Conservation (phyloP, 129 eudicot genomes). For the Centaurea solstitialis region DNA sequence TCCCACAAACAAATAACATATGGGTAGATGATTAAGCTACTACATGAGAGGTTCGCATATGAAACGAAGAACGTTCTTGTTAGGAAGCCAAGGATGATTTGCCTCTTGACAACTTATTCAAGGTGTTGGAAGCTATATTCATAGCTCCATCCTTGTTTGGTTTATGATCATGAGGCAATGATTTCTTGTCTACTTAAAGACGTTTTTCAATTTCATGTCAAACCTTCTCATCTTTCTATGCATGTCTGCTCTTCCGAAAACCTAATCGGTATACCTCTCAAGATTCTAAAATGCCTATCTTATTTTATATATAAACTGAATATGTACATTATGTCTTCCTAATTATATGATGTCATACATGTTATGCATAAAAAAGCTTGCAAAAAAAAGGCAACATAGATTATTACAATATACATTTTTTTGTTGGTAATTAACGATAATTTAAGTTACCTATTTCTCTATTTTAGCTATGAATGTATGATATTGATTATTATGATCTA, state of each 20-base stretch:
- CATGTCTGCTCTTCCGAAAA: background rate
- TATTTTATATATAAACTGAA: background rate
- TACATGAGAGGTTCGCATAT: slow-evolving; percentile 6
- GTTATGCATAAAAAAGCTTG: background rate
- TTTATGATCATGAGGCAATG: slow-evolving; percentile 21
- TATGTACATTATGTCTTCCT: background rate
- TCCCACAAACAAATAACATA: background rate
- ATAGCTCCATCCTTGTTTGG: background rate
- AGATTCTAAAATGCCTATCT: background rate
- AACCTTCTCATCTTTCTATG: slow-evolving; percentile 17
- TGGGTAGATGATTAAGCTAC: background rate
- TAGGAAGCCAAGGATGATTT: slow-evolving; percentile 41
- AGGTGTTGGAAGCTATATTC: background rate
- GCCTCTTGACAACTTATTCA: slow-evolving; percentile 24
- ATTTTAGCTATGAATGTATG: too few species aligned
- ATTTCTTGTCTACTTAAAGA: slow-evolving; percentile 23
- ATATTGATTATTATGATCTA: too few species aligned
- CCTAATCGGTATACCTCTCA: background rate
- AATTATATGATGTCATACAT: background rate
- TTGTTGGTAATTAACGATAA: background rate
- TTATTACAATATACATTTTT: background rate
- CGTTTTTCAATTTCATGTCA: slow-evolving; percentile 26
- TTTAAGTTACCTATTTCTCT: background rate
- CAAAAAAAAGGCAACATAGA: background rate
- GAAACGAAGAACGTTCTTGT: slow-evolving; percentile 27